phyloP scores from a whole-genome alignment of 2,329 filamentous ascomycete species.

The Epichloe uncinata region DNA sequence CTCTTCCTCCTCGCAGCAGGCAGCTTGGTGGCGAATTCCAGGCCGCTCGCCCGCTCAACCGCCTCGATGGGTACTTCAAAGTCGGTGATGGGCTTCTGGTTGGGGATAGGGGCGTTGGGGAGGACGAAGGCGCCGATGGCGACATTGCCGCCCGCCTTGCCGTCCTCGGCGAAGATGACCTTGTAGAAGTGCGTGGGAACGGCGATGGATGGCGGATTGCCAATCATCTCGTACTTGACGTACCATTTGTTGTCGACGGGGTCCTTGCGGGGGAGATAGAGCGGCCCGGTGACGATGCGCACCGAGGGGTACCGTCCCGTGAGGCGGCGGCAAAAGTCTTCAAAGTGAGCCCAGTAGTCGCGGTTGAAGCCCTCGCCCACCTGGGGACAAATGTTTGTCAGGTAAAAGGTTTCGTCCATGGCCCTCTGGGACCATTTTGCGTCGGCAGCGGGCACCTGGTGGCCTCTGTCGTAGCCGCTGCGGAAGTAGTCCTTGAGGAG shows the following conservation, averaged over 20 bases:
- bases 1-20: slow-evolving; percentile 59
- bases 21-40: slow-evolving; percentile 80
- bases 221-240: slow-evolving; percentile 91
- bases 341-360: slow-evolving; percentile 98
- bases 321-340: slow-evolving; percentile 86
- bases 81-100: slow-evolving; percentile 72
- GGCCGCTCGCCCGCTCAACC: slow-evolving; percentile 78
- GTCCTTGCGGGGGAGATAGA: slow-evolving; percentile 82
- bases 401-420: slow-evolving; percentile 89
- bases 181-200: slow-evolving; percentile 99
- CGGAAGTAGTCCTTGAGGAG: slow-evolving; percentile 89
- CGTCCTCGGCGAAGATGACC: slow-evolving; percentile 92
- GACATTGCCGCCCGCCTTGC: slow-evolving; percentile 54
- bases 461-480: slow-evolving; percentile 87
- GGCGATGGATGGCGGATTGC: slow-evolving; percentile 81
- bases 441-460: slow-evolving; percentile 94
- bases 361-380: slow-evolving; percentile 97
- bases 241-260: slow-evolving; percentile 84
- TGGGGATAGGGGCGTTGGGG: slow-evolving; percentile 80
- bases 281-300: slow-evolving; percentile 79
- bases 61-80: slow-evolving; percentile 93
- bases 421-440: slow-evolving; percentile 88
- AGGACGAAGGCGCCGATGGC: slow-evolving; percentile 89
- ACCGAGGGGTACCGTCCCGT: slow-evolving; percentile 74
- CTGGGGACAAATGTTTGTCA: slow-evolving; percentile 97